Percentiles rank a stretch among this genome's conserved stretches.
Conservation (phyloP, 1,139 yeast species). For the Nakaseomyces glabratus region DNA sequence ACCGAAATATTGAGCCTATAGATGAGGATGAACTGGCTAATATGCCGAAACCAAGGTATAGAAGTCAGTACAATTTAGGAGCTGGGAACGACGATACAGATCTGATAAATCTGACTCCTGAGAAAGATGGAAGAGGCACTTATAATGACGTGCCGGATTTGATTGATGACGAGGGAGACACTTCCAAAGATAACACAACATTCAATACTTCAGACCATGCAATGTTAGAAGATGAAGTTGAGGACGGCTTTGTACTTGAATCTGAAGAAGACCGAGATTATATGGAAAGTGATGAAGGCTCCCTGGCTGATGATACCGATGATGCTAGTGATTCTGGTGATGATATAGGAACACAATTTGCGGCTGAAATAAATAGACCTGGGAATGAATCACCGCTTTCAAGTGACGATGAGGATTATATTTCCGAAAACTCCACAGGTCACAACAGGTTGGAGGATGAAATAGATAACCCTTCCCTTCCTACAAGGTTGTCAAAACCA, state of each 20-base stretch:
- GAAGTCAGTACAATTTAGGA: constrained; percentile 3
- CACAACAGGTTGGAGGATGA: constrained; percentile 14
- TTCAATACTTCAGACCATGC: constrained; percentile 29
- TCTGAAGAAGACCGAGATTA: constrained; percentile 25
- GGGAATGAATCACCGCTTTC: constrained; percentile 11
- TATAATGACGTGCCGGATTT: constrained; percentile 25
- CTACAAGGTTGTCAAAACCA: background rate
- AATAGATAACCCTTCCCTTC: too few relatives aligned
- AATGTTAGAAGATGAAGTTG: constrained; percentile 24
- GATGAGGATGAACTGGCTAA: constrained; percentile 2
- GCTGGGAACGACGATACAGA: background rate
- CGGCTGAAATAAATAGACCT: constrained; percentile 10
- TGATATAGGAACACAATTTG: constrained; percentile 10
- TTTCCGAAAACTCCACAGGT: constrained; percentile 15
- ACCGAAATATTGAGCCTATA: background rate
- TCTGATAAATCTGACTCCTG: constrained; percentile 18
- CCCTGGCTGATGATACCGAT: constrained; percentile 8
- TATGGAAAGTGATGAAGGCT: constrained; percentile 16
- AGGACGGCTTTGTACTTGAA: constrained; percentile 16
- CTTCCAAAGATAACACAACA: constrained; percentile 23
- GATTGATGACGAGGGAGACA: constrained; percentile 27
- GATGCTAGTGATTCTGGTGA: constrained; percentile 9
- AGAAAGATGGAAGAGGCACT: constrained; percentile 7
- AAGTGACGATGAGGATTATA: constrained; percentile 24
- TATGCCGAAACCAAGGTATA: background rate